These are phyloP conservation scores for Phytophthora cryptogea DNA, from an alignment of 352 stramenopile species.

Conservation along the genomic window DNA sequence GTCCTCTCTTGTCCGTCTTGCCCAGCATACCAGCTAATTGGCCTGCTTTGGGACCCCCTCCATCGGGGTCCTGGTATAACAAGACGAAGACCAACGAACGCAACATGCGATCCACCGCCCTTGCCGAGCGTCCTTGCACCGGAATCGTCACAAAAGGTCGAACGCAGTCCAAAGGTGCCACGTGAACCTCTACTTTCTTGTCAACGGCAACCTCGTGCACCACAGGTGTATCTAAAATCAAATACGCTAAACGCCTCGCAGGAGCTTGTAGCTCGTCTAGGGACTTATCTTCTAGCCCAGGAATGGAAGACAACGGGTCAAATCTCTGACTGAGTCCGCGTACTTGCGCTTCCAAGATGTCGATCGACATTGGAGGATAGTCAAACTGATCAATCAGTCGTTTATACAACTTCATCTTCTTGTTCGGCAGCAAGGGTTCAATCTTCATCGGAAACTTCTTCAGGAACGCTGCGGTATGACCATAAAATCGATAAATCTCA, in stretches of 20 bases:
- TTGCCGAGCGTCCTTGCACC: constrained; percentile 31
- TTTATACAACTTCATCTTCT: constrained; percentile 62
- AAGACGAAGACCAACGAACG: constrained; percentile 51
- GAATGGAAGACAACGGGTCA: constrained; percentile 43
- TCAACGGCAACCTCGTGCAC: constrained; percentile 48
- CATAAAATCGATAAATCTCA: constrained; percentile 85
- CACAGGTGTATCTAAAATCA: constrained; percentile 43
- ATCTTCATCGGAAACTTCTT: constrained; percentile 53
- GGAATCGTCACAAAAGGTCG: constrained; percentile 38
- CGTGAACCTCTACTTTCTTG: constrained; percentile 26
- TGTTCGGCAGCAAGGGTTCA: constrained; percentile 30
- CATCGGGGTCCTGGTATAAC: constrained; percentile 43
- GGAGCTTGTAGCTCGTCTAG: constrained; percentile 46
- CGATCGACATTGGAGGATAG: constrained; percentile 62
- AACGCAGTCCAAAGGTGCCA: constrained; percentile 36
- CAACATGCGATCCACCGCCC: constrained; percentile 46
- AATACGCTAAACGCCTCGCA: constrained; percentile 52
- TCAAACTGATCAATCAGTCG: constrained; percentile 62
- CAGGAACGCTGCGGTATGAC: constrained; percentile 47
- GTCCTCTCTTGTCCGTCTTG: constrained; percentile 41
- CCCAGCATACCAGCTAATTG: constrained; percentile 38
- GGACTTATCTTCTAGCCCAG: constrained; percentile 35
- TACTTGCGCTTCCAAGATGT: constrained; percentile 59
- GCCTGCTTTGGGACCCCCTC: constrained; percentile 30
- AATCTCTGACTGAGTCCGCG: constrained; percentile 61